Percentiles rank a stretch among this genome's conserved stretches.
Conservation (phyloP, 2,329 filamentous ascomycete genomes). For the Metarhizium guizhouense region DNA sequence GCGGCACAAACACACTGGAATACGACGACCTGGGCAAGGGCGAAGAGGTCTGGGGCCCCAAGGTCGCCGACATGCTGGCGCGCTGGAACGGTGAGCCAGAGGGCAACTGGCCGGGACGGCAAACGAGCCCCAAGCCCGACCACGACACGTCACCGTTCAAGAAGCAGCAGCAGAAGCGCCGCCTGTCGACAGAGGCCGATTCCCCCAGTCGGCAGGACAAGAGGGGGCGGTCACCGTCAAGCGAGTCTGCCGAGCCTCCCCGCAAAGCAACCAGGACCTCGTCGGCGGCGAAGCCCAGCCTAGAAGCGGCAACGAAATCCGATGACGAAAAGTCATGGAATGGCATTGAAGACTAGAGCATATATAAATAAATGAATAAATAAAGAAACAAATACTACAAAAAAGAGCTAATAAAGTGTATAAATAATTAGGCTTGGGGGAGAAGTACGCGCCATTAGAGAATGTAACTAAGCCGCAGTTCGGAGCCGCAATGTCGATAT, state of each 20-base stretch:
- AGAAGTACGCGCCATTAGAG: too few species aligned
- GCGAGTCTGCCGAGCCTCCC: conserved; percentile 14
- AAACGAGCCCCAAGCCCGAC: conserved; percentile 8
- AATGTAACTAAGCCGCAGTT: too few species aligned
- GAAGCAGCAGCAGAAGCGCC: conserved; percentile 6
- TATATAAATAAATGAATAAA: not conserved
- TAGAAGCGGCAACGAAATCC: conserved; percentile 9
- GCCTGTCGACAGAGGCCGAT: not conserved
- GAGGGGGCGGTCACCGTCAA: conserved; percentile 20
- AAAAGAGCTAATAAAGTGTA: not conserved
- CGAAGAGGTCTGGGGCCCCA: conserved; percentile 74
- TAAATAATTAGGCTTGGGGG: too few species aligned
- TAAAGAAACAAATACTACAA: not conserved
- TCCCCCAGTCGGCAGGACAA: conserved; percentile 16
- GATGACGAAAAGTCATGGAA: conserved; percentile 36
- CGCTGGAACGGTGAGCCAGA: conserved; percentile 31
- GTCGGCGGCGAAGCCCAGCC: conserved; percentile 4
- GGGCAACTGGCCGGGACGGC: conserved; percentile 13
- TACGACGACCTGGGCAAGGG: conserved; percentile 68
- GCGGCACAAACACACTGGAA: conserved; percentile 62
- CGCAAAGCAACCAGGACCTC: conserved; percentile 16
- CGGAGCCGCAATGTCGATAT: too few species aligned
- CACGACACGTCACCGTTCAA: conserved; percentile 10
- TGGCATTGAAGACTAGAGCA: conserved; percentile 28
- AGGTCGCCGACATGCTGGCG: conserved; percentile 45